phyloP scores from a whole-genome alignment of 192 early-diverging fungal genomes.

The Coemansia sp. region DNA sequence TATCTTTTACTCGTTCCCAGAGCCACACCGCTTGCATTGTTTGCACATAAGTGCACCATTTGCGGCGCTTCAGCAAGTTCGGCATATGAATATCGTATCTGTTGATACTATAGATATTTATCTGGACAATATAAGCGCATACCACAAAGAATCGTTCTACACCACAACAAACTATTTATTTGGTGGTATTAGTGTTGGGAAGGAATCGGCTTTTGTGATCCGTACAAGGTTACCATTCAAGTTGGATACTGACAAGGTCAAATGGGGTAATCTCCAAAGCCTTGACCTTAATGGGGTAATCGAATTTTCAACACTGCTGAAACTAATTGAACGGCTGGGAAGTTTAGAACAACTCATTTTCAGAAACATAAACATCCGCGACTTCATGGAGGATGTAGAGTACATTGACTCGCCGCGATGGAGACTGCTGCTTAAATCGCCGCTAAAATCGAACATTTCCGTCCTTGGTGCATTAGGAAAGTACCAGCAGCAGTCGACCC shows the following conservation, averaged over 20 bases:
- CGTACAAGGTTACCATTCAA: not conserved
- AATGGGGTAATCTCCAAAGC: not conserved
- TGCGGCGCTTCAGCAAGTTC: not conserved
- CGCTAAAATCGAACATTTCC: not conserved
- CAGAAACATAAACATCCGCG: not conserved
- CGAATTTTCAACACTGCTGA: not conserved
- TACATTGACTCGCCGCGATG: constrained; percentile 1
- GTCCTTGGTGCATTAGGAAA: not conserved
- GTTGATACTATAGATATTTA: not conserved
- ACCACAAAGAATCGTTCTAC: not conserved
- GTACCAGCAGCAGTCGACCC: not conserved
- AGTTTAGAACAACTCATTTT: not conserved
- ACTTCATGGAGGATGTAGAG: not conserved
- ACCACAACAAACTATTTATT: not conserved
- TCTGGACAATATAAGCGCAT: not conserved
- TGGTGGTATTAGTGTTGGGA: not conserved
- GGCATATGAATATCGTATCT: not conserved
- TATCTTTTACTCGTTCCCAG: not conserved
- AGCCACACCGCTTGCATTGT: not conserved
- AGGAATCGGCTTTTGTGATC: not conserved
- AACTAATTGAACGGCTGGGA: not conserved
- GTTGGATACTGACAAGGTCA: not conserved
- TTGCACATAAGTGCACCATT: not conserved
- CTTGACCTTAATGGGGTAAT: not conserved
- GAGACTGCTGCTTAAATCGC: not conserved